Base-by-base conservation (phyloP, 2,329 filamentous ascomycete genomes). In the Xylariomycetidae sp. region DNA sequence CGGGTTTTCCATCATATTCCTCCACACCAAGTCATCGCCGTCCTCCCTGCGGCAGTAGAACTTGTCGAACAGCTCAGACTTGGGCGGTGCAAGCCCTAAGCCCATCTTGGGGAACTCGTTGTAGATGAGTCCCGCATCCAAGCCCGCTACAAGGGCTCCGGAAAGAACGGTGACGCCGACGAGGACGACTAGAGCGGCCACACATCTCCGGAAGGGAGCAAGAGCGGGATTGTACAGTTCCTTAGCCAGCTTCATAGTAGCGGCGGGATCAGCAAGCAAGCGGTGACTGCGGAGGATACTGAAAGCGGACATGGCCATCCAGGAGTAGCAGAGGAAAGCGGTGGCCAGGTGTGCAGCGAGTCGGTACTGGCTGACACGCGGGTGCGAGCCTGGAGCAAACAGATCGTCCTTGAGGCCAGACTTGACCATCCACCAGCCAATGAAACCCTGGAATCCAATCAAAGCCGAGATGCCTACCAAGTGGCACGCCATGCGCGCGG, bases 401-500 rank as follows among this genome's bases (percentile, higher is more conserved):
- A 98, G 74, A 58, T 98, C 92, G 56, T 96, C 92, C 58, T 90
- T 93, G 42, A 98, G 70, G 2, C 92, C 92, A 9, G 85, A 93
- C 63, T 93, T 93, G 49, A 98, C 92, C 92, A 98, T 98, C 88
- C 92, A 98, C 92, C 92, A 98, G 34, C 92, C 92, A 44, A 98
- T 81, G 52, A 92, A 76, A 27, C 92, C 92, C 60, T 98, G 92
- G 60, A 95, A 92, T 34, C 87, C 92, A 52, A 98, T 95, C 49
- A 96, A 70, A 30, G 74, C 77, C 26, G 86, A 85, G 43, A 98
- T 96, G 10, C 88, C 90, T 25, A 78, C 65, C 10, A 98, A 70
- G 42, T 85, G 82, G 48, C 70, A 58, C 12, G 87, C 80, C 81
- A 95, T 93, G 33, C 75, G 77, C 32, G 70, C 70, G 16, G 85